A percentile compares a stretch with the other conserved stretches of the same genome.
Conservation (phyloP, 208 protist species). For the Herpetomonas tarakana region DNA sequence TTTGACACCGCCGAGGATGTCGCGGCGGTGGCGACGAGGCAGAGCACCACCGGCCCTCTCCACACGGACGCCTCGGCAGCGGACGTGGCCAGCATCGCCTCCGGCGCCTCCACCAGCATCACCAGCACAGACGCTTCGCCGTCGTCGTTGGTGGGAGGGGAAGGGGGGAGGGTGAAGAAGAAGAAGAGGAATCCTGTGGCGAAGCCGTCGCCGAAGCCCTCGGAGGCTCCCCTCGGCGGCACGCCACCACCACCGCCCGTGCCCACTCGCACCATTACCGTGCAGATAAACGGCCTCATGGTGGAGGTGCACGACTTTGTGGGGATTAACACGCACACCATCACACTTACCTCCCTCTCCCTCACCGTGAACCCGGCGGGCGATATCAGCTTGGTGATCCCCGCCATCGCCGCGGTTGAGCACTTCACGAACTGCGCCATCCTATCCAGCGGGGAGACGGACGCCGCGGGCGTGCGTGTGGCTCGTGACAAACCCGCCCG, state of each 20-base stretch:
- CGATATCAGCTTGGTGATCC: conserved; percentile 35
- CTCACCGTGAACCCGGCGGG: conserved; percentile 30
- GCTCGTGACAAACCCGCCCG: conserved; percentile 3
- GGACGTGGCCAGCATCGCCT: not conserved
- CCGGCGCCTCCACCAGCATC: not conserved
- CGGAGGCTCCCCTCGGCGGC: not conserved
- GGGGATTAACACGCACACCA: conserved; percentile 63
- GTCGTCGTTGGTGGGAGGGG: no score
- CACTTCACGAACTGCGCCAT: conserved; percentile 55
- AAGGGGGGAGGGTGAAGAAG: no score
- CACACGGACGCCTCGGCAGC: not conserved
- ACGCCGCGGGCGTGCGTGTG: not conserved
- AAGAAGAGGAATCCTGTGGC: not conserved
- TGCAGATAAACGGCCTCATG: conserved; percentile 44
- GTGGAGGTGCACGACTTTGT: conserved; percentile 60
- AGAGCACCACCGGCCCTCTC: not conserved
- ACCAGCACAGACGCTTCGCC: not conserved
- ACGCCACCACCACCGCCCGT: conserved; percentile 1
- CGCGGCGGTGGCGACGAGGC: no score
- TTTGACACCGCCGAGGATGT: conserved; percentile 9
- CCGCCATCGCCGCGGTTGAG: conserved; percentile 47
- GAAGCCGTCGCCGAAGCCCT: not conserved
- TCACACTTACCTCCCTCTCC: conserved; percentile 31
- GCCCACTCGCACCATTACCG: conserved; percentile 28
- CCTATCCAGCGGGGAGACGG: conserved; percentile 25